A percentile compares a stretch with the other conserved stretches of the same genome.
phyloP scores from a whole-genome alignment of 2,329 filamentous ascomycete species.

The Anisogramma anomala region DNA sequence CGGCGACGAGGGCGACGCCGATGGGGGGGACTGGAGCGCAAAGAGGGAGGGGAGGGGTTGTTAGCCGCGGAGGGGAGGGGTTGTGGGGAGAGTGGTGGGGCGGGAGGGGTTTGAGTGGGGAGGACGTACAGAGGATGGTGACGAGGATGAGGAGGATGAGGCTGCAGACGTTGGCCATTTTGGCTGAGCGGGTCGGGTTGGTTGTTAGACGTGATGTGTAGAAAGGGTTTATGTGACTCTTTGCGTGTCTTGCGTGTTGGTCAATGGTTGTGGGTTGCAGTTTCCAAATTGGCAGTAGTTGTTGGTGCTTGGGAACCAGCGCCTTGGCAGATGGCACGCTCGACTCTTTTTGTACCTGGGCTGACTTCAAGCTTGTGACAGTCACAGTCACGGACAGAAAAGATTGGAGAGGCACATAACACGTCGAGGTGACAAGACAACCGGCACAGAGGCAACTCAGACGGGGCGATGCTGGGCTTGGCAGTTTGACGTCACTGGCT shows the following conservation, averaged over 20 bases:
- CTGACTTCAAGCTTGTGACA: too few relatives aligned
- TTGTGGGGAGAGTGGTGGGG: not conserved
- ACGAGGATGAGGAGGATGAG: slow-evolving; percentile 11
- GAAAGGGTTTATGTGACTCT: too few relatives aligned
- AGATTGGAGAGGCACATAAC: not conserved
- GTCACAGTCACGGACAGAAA: too few relatives aligned
- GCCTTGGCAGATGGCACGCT: not conserved
- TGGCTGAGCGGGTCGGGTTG: not conserved
- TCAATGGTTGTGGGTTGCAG: too few relatives aligned
- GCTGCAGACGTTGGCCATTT: slow-evolving; percentile 10
- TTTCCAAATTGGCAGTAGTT: not conserved
- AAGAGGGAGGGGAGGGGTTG: not conserved
- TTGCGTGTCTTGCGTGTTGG: too few relatives aligned
- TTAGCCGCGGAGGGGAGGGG: not conserved
- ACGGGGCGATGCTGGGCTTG: not conserved
- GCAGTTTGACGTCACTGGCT: too few relatives aligned
- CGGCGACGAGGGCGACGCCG: slow-evolving; percentile 52
- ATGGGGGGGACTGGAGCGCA: slow-evolving; percentile 49
- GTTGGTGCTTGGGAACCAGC: not conserved
- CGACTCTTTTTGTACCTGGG: not conserved
- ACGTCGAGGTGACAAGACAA: not conserved
- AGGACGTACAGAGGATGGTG: slow-evolving; percentile 10
- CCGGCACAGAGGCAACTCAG: not conserved
- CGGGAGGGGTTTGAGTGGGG: not conserved
- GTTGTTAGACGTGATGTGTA: too few relatives aligned